These are phyloP conservation scores for Pterulicium gracile DNA, from an alignment of 1,284 basidiomycete genomes.

Conservation along the genomic window DNA sequence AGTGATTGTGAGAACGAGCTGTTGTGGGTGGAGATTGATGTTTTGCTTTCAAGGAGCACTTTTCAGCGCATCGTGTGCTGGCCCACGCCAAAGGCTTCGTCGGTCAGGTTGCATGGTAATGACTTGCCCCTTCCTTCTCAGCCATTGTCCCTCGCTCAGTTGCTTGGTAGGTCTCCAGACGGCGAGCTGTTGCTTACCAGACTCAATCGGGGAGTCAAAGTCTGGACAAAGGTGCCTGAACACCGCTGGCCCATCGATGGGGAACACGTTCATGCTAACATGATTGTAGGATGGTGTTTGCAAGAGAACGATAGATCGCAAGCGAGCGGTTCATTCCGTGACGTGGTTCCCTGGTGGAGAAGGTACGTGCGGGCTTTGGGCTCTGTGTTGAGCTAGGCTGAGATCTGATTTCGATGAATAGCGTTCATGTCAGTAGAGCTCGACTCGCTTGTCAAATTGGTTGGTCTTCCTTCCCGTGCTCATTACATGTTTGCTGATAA, in stretches of 20 bases:
- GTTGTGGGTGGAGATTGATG: constrained; percentile 9
- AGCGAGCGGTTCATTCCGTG: constrained; percentile 50
- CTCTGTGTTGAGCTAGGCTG: constrained; percentile 8
- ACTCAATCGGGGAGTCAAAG: constrained; percentile 57
- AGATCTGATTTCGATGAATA: constrained; percentile 14
- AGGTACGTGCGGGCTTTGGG: constrained; percentile 26
- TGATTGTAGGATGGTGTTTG: constrained; percentile 55
- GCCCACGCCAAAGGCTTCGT: constrained; percentile 69
- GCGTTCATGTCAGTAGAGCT: constrained; percentile 50
- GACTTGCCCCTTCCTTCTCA: constrained; percentile 4
- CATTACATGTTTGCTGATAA: neutral
- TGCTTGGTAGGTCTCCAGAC: constrained; percentile 46
- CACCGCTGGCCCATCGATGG: neutral
- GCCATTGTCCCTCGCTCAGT: constrained; percentile 3
- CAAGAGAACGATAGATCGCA: constrained; percentile 57
- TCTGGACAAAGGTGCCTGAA: constrained; percentile 42
- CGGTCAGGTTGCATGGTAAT: constrained; percentile 67
- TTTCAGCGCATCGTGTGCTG: constrained; percentile 51
- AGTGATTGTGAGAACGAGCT: constrained; percentile 13
- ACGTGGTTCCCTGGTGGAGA: constrained; percentile 63
- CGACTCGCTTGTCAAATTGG: constrained; percentile 37
- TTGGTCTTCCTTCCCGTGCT: constrained; percentile 12
- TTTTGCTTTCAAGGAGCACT: constrained; percentile 32
- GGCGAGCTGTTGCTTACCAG: constrained; percentile 56
- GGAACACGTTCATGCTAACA: constrained; percentile 9